A percentile compares a stretch with the other conserved stretches of the same genome.
Conservation (phyloP, 192 early-diverging fungal genomes). For the Podila horticola region DNA sequence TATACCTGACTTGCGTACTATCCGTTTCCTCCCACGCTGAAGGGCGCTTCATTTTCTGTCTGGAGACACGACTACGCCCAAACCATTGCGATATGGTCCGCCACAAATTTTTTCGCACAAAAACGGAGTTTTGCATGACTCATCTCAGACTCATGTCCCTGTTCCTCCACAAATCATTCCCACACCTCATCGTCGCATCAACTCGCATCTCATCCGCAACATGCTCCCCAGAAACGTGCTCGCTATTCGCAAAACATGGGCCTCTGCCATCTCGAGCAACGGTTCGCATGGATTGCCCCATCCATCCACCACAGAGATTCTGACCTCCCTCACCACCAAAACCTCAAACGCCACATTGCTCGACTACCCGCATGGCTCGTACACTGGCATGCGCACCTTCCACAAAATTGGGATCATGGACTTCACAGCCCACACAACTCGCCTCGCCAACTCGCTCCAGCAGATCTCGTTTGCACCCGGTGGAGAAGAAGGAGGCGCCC, state of each 20-base stretch:
- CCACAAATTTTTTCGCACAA: too few species aligned
- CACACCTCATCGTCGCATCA: too few species aligned
- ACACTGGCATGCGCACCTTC: conserved; percentile 73
- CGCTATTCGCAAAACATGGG: not conserved
- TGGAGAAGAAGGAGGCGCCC: conserved; percentile 9
- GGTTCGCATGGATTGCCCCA: not conserved
- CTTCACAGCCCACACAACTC: conserved; percentile 59
- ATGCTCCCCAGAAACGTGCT: conserved; percentile 1
- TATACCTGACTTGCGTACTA: too few species aligned
- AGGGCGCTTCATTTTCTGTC: too few species aligned
- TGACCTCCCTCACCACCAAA: conserved; percentile 10
- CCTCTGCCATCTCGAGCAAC: not conserved
- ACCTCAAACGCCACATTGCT: conserved; percentile 23
- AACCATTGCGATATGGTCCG: too few species aligned
- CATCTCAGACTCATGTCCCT: too few species aligned
- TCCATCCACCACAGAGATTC: not conserved
- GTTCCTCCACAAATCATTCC: too few species aligned
- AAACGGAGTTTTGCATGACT: too few species aligned
- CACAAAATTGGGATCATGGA: conserved; percentile 62
- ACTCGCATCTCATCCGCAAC: too few species aligned
- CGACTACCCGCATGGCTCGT: conserved; percentile 61
- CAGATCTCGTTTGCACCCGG: conserved; percentile 53
- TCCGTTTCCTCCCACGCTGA: too few species aligned
- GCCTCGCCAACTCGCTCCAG: conserved; percentile 60
- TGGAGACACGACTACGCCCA: too few species aligned